Base-by-base conservation (phyloP, 306 rosid genomes). In the Cicer cuneatum region DNA sequence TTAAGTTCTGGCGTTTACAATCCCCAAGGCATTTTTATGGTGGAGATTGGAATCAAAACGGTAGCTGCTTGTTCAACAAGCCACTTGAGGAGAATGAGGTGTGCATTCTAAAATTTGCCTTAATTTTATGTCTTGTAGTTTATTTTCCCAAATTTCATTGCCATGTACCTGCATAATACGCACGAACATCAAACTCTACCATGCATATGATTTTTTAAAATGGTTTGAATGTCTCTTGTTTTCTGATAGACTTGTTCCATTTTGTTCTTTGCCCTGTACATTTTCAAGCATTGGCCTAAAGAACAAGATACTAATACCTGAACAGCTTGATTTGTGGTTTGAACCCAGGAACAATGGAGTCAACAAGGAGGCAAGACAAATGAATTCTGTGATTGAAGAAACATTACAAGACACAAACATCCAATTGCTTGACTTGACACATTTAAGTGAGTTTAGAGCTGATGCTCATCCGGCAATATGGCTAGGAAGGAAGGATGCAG, bases 11-110 rank as follows among this genome's bases (percentile, higher is more conserved):
- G 97, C 90, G 96, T 57, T 85, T 87, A 64, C 93, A 91, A 81
- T 93, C 94, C 11, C 97, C 96, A 19, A 87, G 96, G 81, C 97
- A 93, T 79, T 93, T 93, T 73, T 77, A 87, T 61, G 97, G 97
- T 13, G 97, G 97, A 57, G 94, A 91, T 2, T 93, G 96, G 98
- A 93, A 93, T 82, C 96, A 89, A 84, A 93, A 91, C 38, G 96
- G 93, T 18, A 93, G 97, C 75, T 91, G 98, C 87, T 67, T 88
- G 87, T 89, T 89, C 78, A 80, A 80, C 82, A 87, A 88, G 72
- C 96, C 92, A 66, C 94, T 93, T 42, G 85, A 83, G 68, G 85
- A 89, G 82, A 81, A 75, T 14, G 92, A 93, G 93, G 98, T 93
- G 43, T 81, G 87, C 11, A 15, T 60, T 57, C 71, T 80, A 40